Evolutionary conservation across 1,139 yeast genomes (phyloP).

Genomic region (Kodamaea suecica): DNA sequence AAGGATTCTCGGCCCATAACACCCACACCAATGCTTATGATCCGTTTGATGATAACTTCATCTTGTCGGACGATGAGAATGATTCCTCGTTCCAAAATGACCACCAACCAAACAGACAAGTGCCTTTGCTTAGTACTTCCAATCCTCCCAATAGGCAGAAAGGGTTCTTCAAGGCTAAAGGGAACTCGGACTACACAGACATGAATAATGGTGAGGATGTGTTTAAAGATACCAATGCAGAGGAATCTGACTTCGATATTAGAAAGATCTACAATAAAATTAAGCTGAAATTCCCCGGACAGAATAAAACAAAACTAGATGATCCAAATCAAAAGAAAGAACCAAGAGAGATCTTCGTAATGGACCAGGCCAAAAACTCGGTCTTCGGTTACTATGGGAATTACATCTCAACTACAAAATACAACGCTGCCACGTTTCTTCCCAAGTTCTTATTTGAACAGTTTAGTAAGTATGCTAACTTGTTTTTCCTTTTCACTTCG

Average conservation of each 20-base stretch:
- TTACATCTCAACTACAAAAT: slow-evolving; percentile 94
- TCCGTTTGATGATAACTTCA: slow-evolving; percentile 38
- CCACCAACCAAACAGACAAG: slow-evolving; percentile 17
- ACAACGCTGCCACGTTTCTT: slow-evolving; percentile 86
- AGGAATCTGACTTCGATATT: slow-evolving; percentile 51
- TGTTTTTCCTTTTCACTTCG: slow-evolving; percentile 90
- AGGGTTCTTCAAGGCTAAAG: slow-evolving; percentile 13
- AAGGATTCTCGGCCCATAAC: background rate
- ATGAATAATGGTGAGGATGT: slow-evolving; percentile 11
- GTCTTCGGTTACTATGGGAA: slow-evolving; percentile 68
- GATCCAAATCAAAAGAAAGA: slow-evolving; percentile 14
- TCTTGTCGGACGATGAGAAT: slow-evolving; percentile 36
- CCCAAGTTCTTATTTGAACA: slow-evolving; percentile 96
- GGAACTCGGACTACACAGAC: slow-evolving; percentile 15
- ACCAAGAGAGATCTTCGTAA: slow-evolving; percentile 71
- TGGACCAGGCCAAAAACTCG: slow-evolving; percentile 55
- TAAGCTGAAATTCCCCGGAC: slow-evolving; percentile 33
- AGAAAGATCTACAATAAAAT: slow-evolving; percentile 49
- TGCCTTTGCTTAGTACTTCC: slow-evolving; percentile 23
- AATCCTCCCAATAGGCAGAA: slow-evolving; percentile 15
- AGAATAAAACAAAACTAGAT: slow-evolving; percentile 11
- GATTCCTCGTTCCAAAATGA: slow-evolving; percentile 5
- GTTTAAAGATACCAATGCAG: slow-evolving; percentile 9
- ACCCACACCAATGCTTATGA: slow-evolving; percentile 12
- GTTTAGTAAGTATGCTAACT: slow-evolving; percentile 93